Evolutionary conservation across 2,329 filamentous ascomycete species (phyloP).

Genomic region (Fusarium austroafricanum): DNA sequence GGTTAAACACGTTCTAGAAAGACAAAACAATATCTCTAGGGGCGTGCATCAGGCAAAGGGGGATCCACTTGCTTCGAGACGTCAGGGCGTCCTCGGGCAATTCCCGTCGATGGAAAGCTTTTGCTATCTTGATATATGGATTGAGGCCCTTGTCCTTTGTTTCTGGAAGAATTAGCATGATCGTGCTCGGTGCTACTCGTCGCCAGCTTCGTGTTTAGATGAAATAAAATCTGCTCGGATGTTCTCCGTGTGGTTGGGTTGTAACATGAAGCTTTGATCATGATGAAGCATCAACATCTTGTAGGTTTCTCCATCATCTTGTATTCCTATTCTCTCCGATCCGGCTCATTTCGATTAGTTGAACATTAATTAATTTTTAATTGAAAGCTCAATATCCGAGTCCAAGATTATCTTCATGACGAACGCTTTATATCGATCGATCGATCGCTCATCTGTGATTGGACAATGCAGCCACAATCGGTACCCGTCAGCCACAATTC

Average conservation of each 20-base stretch:
- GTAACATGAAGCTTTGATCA: neutral
- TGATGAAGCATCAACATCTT: neutral
- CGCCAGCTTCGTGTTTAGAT: conserved; percentile 1
- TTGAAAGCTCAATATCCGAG: neutral
- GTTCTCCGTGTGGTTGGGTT: conserved; percentile 25
- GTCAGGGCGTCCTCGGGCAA: conserved; percentile 36
- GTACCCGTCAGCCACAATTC: conserved; percentile 31
- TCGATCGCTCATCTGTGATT: conserved; percentile 12
- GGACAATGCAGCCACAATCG: conserved; percentile 36
- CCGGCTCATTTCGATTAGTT: neutral
- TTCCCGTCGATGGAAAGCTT: conserved; percentile 30
- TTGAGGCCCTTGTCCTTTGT: neutral
- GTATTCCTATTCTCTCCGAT: conserved; percentile 3
- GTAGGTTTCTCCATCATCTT: neutral
- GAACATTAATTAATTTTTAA: too few relatives aligned
- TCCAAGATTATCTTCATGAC: neutral
- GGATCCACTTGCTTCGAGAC: conserved; percentile 23
- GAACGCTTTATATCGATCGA: conserved; percentile 8
- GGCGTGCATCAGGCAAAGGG: conserved; percentile 3
- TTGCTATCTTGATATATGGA: neutral
- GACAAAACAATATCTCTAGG: conserved; percentile 3
- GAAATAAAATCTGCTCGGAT: conserved; percentile 21
- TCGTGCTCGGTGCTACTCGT: neutral
- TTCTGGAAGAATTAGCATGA: neutral
- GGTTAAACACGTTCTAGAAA: conserved; percentile 19